Base-by-base conservation (phyloP, 192 early-diverging fungal genomes). In the Umbelopsis sp. region DNA sequence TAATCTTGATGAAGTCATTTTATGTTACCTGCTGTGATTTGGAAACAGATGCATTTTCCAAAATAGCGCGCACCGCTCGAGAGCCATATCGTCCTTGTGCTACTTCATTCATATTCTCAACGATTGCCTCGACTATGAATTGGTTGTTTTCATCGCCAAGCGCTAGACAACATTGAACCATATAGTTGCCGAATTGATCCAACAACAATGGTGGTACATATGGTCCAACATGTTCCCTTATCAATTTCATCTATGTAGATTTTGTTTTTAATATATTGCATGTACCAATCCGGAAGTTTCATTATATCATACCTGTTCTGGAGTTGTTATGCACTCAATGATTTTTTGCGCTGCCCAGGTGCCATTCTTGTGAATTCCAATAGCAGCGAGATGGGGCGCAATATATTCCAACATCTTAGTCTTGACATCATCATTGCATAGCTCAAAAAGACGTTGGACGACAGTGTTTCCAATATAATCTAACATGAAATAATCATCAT, bases 291-390 rank as follows among this genome's bases (percentile, higher is more conserved):
- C n/a, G n/a, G n/a, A n/a, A n/a, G n/a, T 11, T 26, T 16, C 2
- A 25, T 12, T 2, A 34, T 1, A 34, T 14, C 56, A 36, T 77
- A 81, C 75, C 67, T 95, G 94, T 26, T 85, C 81, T n/a, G 90
- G 77, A 26, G 90, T 91, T 31, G 91, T 89, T 0, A 94, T 93
- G 22, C 85, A 86, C 72, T 97, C 96, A 67, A 99, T 97, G 53
- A 98, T 92, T 83, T 97, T 98, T 79, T 99, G 97, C 67, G 96
- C 91, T 0, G 94, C 96, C 97, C 97, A 99, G 6, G 97, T 99
- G 17, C 97, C 97, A 79, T 99, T 97, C 82, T 99, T 99, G 84
- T 99, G 97, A 71, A 96, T 89, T 71, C 95, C 95, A 31, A 97
- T 92, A 0, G 94, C 84, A 9, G 96, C 93, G 74, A 97, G 83